phyloP scores from a whole-genome alignment of 345 rosid genomes.

The Geranium brycei region DNA sequence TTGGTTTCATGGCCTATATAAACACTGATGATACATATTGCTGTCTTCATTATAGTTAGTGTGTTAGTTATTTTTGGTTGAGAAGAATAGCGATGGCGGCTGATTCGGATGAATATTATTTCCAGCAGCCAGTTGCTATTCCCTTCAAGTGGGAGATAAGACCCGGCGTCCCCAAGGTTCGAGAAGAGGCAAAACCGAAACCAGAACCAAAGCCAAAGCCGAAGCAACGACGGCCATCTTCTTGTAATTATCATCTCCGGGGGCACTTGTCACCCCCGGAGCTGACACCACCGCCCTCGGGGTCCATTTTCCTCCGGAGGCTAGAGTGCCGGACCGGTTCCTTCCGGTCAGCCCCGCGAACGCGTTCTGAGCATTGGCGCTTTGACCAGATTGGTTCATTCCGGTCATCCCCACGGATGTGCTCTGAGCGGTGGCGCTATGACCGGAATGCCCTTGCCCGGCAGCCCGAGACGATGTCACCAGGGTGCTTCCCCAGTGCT shows the following conservation, averaged over 20 bases:
- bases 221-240: constrained; percentile 5
- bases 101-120: constrained; percentile 34
- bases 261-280: constrained; percentile 14
- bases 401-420: too few relatives aligned
- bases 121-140: constrained; percentile 58
- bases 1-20: background rate
- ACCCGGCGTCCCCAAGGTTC: constrained; percentile 77
- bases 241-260: constrained; percentile 1
- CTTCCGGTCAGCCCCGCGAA: constrained; percentile 47
- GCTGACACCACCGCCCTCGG: constrained; percentile 59
- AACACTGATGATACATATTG: background rate
- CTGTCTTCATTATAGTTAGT: background rate
- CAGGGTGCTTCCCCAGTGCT: too few relatives aligned
- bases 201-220: constrained; percentile 11
- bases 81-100: constrained; percentile 13
- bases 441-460: too few relatives aligned
- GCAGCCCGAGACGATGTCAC: too few relatives aligned
- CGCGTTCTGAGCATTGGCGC: constrained; percentile 46
- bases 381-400: constrained; percentile 24
- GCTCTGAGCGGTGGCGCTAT: constrained; percentile 17
- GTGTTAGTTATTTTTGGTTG: constrained; percentile 1
- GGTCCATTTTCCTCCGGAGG: constrained; percentile 15
- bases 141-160: constrained; percentile 98
- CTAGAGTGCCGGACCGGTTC: constrained; percentile 17
- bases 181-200: constrained; percentile 15